Evolutionary conservation across 2,329 filamentous ascomycete genomes (phyloP).

Genomic region (Ceratocystis colombiana): DNA sequence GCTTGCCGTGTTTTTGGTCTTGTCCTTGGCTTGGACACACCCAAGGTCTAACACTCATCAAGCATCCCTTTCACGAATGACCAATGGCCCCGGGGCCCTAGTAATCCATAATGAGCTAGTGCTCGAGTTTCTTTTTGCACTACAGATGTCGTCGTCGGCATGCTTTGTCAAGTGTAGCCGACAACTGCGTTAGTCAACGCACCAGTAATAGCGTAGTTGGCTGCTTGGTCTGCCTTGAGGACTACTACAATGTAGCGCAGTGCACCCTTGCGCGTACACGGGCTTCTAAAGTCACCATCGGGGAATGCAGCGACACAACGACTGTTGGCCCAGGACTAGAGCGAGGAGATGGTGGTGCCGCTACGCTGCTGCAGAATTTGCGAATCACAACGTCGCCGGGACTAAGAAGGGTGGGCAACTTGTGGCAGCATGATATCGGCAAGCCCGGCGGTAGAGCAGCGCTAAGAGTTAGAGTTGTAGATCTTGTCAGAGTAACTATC

Average conservation of each 20-base stretch:
- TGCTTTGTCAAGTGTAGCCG: not conserved
- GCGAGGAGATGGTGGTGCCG: not conserved
- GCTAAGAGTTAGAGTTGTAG: too few relatives aligned
- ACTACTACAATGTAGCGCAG: not conserved
- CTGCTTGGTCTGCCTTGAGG: not conserved
- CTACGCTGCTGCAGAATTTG: not conserved
- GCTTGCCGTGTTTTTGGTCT: too few relatives aligned
- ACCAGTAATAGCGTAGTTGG: not conserved
- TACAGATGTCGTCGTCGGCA: not conserved
- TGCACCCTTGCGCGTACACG: not conserved
- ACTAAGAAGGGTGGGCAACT: not conserved
- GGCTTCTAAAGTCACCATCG: not conserved
- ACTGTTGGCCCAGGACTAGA: not conserved
- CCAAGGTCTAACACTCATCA: too few relatives aligned
- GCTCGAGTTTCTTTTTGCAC: not conserved
- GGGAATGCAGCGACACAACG: not conserved
- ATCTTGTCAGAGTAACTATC: too few relatives aligned
- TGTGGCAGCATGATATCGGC: not conserved
- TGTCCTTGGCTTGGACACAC: too few relatives aligned
- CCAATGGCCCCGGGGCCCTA: slow-evolving; percentile 1
- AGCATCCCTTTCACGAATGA: not conserved
- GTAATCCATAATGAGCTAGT: not conserved
- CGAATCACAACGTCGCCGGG: not conserved
- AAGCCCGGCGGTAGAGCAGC: not conserved
- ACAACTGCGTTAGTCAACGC: not conserved